phyloP scores from a whole-genome alignment of 1,284 basidiomycete genomes.

The Ceratorhiza oryzae-sativae region DNA sequence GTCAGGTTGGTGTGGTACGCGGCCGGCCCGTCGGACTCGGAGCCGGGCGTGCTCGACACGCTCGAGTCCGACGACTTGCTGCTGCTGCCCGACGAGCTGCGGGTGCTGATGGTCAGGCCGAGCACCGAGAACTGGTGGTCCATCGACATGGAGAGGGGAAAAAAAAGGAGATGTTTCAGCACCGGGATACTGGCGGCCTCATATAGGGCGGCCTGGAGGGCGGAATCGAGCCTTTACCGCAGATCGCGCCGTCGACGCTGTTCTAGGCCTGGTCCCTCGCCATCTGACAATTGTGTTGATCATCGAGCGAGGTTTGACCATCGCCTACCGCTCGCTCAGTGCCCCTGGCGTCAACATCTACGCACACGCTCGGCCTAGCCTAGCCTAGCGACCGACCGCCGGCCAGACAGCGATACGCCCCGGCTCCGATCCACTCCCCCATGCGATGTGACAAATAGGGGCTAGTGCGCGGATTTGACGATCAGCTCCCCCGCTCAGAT shows the following conservation, averaged over 20 bases:
- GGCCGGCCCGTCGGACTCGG: constrained; percentile 17
- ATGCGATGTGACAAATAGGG: neutral
- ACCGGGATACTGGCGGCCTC: neutral
- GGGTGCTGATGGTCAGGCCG: neutral
- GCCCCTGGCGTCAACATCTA: neutral
- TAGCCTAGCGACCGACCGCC: no score
- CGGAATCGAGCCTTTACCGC: constrained; percentile 31
- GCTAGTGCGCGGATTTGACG: neutral
- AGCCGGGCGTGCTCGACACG: neutral
- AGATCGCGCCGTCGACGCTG: constrained; percentile 3
- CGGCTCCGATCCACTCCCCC: neutral
- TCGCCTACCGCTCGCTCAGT: neutral
- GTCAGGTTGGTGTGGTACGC: constrained; percentile 21
- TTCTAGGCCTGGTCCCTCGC: neutral
- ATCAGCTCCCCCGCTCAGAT: neutral
- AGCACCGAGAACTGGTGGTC: constrained; percentile 19
- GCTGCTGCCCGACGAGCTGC: neutral
- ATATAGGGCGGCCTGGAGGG: constrained; percentile 6
- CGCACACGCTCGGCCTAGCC: no score
- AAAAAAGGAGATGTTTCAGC: neutral
- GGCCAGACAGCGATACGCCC: neutral
- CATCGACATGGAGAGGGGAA: neutral
- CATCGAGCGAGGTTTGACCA: neutral
- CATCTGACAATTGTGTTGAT: constrained; percentile 7
- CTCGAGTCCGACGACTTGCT: neutral